Evolutionary conservation across 352 stramenopile species (phyloP), one percentile per base, ranked within the genome.

Genomic region (Elongisporangium prolatum): DNA sequence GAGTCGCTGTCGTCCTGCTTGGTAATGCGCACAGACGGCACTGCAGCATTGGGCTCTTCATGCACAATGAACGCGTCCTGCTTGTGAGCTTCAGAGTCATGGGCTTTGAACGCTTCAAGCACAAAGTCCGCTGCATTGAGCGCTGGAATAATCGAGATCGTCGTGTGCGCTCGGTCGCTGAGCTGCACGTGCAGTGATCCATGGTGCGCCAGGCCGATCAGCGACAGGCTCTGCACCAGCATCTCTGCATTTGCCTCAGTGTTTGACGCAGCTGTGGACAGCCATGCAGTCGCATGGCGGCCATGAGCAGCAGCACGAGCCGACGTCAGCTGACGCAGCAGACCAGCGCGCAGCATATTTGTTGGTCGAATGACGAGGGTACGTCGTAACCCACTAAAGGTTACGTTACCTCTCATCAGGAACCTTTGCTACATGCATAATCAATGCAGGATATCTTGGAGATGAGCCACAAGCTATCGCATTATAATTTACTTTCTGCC

Each of bases 121-220:
- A 65, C 64, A 55, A 86, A 89, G 21, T 88, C 78, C n/a, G 63
- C 34, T 1, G 77, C 48, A 8, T 64, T 68, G n/a, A 86, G 57
- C 25, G 82, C 75, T 2, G 81, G 81, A 14, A 82, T 58, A 20
- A 91, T 56, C 54, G 75, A 65, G n/a, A 88, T 57, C 44, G 65
- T 52, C 9, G 76, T 75, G 21, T 11, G 22, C 24, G 63, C 40
- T 7, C 61, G 61, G 49, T 84, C 75, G 3, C 57, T 61, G 24
- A 83, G 61, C 56, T 77, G 64, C 21, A 90, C 61, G 17, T 75
- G 63, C 59, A 90, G 57, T 17, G 58, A 60, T 24, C 74, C 69
- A 24, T 83, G 70, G 17, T 77, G 70, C 22, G 65, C 62, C 34
- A 88, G 66, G 4, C 58, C 67, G 20, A 67, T 61, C 8, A 90